phyloP scores from a whole-genome alignment of 306 rosid species.

The Dryas drummondii region DNA sequence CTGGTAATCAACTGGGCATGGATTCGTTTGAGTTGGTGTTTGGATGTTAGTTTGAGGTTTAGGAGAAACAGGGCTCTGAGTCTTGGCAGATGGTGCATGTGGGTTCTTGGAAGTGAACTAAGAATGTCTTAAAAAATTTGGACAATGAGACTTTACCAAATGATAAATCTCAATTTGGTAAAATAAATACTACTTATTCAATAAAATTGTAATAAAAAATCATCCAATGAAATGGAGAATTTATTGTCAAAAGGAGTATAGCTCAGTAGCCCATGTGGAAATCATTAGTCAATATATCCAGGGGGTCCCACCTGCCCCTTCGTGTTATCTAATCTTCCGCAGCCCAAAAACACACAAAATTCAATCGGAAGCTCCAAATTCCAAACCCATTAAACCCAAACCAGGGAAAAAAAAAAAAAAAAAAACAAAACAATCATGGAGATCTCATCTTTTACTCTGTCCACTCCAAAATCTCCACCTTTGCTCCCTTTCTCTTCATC shows the following conservation, averaged over 20 bases:
- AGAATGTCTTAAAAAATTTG: too few relatives aligned
- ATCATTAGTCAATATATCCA: conserved; percentile 9
- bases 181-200: too few relatives aligned
- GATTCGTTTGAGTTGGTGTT: conserved; percentile 43
- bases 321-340: conserved; percentile 19
- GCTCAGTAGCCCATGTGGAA: not conserved
- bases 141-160: too few relatives aligned
- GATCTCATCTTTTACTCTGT: conserved; percentile 45
- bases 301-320: not conserved
- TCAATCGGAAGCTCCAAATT: conserved; percentile 19
- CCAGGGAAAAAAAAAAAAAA: not conserved
- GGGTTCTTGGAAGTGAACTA: conserved; percentile 2
- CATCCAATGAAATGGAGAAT: not conserved
- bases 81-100: conserved; percentile 45
- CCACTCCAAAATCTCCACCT: conserved; percentile 36
- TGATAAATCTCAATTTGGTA: too few relatives aligned
- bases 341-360: conserved; percentile 34
- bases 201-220: too few relatives aligned
- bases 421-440: conserved; percentile 37
- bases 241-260: not conserved
- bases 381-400: conserved; percentile 24
- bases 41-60: conserved; percentile 34
- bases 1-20: conserved; percentile 65
- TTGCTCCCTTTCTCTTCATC: conserved; percentile 44
- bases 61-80: conserved; percentile 35